phyloP scores from a whole-genome alignment of 2,329 filamentous ascomycete genomes.

The Elsinoe australis region DNA sequence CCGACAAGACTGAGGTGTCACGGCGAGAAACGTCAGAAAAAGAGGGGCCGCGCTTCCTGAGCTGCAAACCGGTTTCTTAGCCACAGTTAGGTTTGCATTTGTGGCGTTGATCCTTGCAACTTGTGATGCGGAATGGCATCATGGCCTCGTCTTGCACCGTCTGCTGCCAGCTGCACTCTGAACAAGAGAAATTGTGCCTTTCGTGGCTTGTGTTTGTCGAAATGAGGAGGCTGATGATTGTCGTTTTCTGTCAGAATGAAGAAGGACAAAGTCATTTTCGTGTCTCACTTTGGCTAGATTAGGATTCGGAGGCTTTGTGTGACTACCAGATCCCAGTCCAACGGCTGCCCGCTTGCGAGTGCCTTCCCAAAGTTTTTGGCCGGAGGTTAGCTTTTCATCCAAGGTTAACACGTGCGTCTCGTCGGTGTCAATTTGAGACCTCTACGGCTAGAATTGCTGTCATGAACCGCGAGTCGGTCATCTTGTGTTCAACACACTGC shows the following conservation, averaged over 20 bases:
- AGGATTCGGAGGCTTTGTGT: background rate
- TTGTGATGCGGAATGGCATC: constrained; percentile 9
- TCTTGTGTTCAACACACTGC: no score
- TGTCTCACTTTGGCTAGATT: constrained; percentile 1
- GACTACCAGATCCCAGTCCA: background rate
- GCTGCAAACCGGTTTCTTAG: constrained; percentile 1
- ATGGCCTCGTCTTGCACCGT: background rate
- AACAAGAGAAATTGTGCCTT: no score
- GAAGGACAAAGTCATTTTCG: background rate
- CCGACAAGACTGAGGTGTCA: no score
- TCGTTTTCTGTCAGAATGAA: constrained; percentile 4
- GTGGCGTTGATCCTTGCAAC: constrained; percentile 4
- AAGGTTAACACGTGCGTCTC: constrained; percentile 9
- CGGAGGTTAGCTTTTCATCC: background rate
- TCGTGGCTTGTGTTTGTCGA: no score
- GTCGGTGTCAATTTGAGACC: constrained; percentile 7
- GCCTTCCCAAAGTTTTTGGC: background rate
- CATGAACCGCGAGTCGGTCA: no score
- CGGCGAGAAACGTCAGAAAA: constrained; percentile 3
- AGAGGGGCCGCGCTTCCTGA: background rate
- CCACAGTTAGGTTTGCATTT: constrained; percentile 1
- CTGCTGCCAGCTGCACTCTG: no score
- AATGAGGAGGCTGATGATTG: no score
- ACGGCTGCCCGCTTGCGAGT: constrained; percentile 5
- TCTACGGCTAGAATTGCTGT: constrained; percentile 1